phyloP scores from a whole-genome alignment of 257 asterid genomes.

The Nicotiana knightiana region DNA sequence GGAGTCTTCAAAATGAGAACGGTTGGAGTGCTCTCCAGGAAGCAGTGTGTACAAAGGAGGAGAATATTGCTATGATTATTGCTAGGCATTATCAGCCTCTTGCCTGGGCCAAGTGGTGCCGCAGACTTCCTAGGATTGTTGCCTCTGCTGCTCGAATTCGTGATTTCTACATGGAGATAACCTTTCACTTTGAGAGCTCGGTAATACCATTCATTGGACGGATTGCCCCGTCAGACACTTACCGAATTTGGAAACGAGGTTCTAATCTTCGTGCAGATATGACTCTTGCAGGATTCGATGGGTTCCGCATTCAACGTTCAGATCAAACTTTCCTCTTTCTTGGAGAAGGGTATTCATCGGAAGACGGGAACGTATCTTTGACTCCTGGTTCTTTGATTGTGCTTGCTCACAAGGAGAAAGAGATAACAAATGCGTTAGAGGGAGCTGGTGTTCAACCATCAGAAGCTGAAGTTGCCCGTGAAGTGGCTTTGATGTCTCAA shows the following conservation, averaged over 20 bases:
- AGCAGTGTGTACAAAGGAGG: constrained; percentile 98
- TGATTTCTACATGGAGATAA: constrained; percentile 97
- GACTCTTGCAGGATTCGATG: constrained; percentile 99
- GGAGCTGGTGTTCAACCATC: constrained; percentile 96
- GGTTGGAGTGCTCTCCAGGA: constrained; percentile 99
- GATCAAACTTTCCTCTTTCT: constrained; percentile 96
- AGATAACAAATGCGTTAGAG: constrained; percentile 90
- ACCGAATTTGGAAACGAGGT: constrained; percentile 95
- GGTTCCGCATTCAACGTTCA: constrained; percentile 92
- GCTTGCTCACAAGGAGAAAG: constrained; percentile 91
- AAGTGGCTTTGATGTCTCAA: constrained; percentile 97
- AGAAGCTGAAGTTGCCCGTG: constrained; percentile 95
- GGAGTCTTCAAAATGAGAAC: constrained; percentile 97
- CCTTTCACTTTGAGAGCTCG: constrained; percentile 96
- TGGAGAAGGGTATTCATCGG: constrained; percentile 80
- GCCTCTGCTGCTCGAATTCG: constrained; percentile 84
- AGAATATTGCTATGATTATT: constrained; percentile 89
- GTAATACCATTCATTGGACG: constrained; percentile 96
- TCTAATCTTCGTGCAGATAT: constrained; percentile 98
- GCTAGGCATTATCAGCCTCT: constrained; percentile 97
- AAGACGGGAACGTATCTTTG: constrained; percentile 58
- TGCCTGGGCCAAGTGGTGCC: constrained; percentile 99
- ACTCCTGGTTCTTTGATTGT: constrained; percentile 93
- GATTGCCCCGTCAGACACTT: constrained; percentile 98
- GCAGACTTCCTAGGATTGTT: constrained; percentile 96